Conservation (phyloP, 805 yeast genomes). For the Candida parachauliodes region DNA sequence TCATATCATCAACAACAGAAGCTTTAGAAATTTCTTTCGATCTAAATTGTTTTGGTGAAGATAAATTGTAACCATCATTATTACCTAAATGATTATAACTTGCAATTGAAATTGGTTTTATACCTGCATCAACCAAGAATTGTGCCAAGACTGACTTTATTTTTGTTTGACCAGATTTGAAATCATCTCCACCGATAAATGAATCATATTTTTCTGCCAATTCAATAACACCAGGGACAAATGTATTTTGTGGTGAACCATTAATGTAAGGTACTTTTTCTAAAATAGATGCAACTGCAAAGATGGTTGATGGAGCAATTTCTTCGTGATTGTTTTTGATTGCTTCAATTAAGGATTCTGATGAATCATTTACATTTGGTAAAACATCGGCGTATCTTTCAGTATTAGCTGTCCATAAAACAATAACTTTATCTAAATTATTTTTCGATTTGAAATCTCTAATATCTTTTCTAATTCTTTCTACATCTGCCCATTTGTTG, state of each 20-base stretch:
- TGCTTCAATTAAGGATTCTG: conserved; percentile 69
- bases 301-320: conserved; percentile 88
- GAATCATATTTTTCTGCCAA: conserved; percentile 73
- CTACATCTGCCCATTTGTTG: conserved; percentile 87
- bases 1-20: conserved; percentile 91
- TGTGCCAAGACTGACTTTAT: conserved; percentile 95
- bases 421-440: conserved; percentile 78
- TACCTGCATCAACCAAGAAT: conserved; percentile 95
- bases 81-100: conserved; percentile 96
- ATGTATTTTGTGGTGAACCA: conserved; percentile 97
- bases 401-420: conserved; percentile 96
- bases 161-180: conserved; percentile 95
- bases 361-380: conserved; percentile 82
- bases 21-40: conserved; percentile 93
- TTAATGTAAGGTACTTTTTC: conserved; percentile 89
- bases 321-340: conserved; percentile 79
- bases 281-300: conserved; percentile 89
- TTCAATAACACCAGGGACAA: conserved; percentile 92
- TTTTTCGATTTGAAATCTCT: conserved; percentile 69
- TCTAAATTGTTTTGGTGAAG: conserved; percentile 89
- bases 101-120: conserved; percentile 89
- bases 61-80: conserved; percentile 90
- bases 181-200: conserved; percentile 95
- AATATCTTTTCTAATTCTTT: conserved; percentile 80
- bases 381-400: conserved; percentile 83